Evolutionary conservation across 2,329 filamentous ascomycete species (phyloP).

Genomic region (Teratosphaeria epicoccoides): DNA sequence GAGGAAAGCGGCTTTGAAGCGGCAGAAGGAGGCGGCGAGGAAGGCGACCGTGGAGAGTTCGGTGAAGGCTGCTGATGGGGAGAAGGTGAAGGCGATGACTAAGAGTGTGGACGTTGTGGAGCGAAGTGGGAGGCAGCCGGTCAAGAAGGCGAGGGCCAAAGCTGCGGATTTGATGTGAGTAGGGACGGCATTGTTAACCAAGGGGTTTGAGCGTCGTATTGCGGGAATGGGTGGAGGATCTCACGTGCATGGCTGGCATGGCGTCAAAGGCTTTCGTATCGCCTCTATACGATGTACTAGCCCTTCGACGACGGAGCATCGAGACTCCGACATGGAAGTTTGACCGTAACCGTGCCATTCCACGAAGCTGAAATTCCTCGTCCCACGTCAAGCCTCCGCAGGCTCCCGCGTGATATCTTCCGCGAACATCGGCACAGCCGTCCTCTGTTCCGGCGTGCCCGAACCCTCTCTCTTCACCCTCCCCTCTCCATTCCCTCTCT

Average conservation of each 20-base stretch:
- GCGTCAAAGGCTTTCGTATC: neutral
- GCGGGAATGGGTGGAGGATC: neutral
- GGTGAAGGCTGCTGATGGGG: neutral
- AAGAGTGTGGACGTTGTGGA: neutral
- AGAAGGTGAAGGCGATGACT: neutral
- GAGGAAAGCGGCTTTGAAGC: conserved; percentile 18
- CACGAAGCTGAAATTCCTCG: neutral
- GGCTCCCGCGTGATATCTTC: conserved; percentile 18
- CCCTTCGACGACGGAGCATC: neutral
- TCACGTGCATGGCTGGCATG: neutral
- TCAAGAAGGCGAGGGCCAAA: conserved; percentile 10
- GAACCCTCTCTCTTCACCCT: neutral
- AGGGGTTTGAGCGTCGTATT: no score
- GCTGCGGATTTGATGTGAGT: conserved; percentile 14
- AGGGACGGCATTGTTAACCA: neutral
- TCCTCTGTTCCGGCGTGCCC: conserved; percentile 2
- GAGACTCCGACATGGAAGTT: neutral
- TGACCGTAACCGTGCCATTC: neutral
- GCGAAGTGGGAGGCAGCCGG: conserved; percentile 4
- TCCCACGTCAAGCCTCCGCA: conserved; percentile 7
- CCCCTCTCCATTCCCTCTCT: neutral
- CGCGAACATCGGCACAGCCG: conserved; percentile 8
- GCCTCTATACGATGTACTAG: neutral
- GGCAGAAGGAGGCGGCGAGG: conserved; percentile 17
- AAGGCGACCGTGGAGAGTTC: neutral